Conservation (phyloP, 2,329 filamentous ascomycete species). For the Neonectria sp. region DNA sequence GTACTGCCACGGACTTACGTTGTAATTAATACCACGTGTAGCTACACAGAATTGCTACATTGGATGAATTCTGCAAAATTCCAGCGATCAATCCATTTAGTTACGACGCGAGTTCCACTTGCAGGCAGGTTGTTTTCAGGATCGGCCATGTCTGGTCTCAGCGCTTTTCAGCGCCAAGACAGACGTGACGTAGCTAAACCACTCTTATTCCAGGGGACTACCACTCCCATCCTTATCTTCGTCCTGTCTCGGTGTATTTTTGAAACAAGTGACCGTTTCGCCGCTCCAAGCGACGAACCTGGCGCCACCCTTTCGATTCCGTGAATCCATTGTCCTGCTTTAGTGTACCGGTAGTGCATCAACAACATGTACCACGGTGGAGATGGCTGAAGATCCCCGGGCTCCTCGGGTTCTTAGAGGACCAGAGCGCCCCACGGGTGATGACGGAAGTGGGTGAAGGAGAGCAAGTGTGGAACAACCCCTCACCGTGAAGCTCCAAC, state of each 20-base stretch:
- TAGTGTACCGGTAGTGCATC: background rate
- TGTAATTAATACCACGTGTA: background rate
- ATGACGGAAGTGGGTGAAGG: background rate
- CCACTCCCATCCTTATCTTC: background rate
- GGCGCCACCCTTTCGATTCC: background rate
- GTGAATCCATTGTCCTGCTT: background rate
- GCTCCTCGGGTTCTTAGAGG: background rate
- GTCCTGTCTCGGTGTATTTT: background rate
- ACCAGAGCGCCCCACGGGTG: background rate
- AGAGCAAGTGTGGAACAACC: background rate
- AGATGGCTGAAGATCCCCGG: constrained; percentile 6
- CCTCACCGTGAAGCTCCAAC: background rate
- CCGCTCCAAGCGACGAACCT: constrained; percentile 6
- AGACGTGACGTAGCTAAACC: background rate
- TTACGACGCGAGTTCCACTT: background rate
- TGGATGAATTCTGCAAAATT: too few species aligned
- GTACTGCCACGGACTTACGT: background rate
- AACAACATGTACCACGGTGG: background rate
- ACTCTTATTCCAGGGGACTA: background rate
- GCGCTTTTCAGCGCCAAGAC: background rate
- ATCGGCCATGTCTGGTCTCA: background rate
- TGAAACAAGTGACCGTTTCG: background rate
- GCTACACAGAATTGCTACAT: too few species aligned
- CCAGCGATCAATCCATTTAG: background rate
- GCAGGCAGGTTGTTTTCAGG: background rate